Evolutionary conservation across 1,284 basidiomycete species (phyloP), one percentile per base, ranked within the genome.

Genomic region (Baeospora myosura): DNA sequence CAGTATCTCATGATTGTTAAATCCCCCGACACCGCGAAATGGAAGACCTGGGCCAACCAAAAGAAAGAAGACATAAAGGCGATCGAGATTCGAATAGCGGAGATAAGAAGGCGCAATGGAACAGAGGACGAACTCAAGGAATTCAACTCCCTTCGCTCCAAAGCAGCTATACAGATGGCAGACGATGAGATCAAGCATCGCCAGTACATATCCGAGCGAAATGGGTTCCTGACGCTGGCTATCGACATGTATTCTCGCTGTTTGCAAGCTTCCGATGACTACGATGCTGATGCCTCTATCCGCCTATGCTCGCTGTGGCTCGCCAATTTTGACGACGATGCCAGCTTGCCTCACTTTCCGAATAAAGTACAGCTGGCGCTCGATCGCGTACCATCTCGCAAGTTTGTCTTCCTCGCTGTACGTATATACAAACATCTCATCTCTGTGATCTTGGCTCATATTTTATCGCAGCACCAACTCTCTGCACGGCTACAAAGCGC

Each of bases 301-400:
- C 78, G 90, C 4, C 71, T 98, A 28, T 83, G 81, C 51, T 94
- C 93, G 1, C 69, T 98, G 1, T 98, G 95, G 95, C 83, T 98
- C 47, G 77, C 84, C 7, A 87, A 92, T 52, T 85, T 90, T 49
- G 74, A 76, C 34, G 70, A 81, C 47, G 69, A 75, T 34, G 61
- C 65, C 11, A 64, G 66, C 24, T 57, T 86, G 10, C 78, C 83
- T 41, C 58, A 66, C 1, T 65, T 47, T 5, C 23, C 36, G 12
- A 16, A 38, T 22, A 7, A 63, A 5, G 65, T 92, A 21, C 65
- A 62, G 8, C 44, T 50, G 3, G 71, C 74, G 0, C 63, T 95
- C 7, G 56, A 65, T 20, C 65, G 68, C 1, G 76, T 96, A n/a
- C 87, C 92, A 0, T 89, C 92, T 0, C 74, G 80, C 52, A 98